Evolutionary conservation across 139 green algal species (phyloP).

Genomic region (Edaphochlamys debaryana): DNA sequence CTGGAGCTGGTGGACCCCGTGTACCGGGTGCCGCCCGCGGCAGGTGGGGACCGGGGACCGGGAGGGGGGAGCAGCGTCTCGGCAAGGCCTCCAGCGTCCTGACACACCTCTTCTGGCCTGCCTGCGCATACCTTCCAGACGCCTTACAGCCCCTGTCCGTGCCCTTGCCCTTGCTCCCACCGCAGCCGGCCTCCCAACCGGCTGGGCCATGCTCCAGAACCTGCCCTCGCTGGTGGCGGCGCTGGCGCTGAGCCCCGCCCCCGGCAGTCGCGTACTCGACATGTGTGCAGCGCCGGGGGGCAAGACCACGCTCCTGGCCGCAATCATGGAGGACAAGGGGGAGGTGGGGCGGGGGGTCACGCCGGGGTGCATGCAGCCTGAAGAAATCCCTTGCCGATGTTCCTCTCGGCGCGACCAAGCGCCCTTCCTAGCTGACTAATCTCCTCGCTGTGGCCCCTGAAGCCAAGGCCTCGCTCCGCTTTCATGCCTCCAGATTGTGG

Average conservation of each 20-base stretch:
- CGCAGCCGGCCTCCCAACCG: neutral
- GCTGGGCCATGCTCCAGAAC: constrained; percentile 79
- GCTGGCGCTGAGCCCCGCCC: constrained; percentile 66
- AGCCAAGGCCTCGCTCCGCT: too few relatives aligned
- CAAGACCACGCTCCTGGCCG: constrained; percentile 91
- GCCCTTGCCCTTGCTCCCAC: too few relatives aligned
- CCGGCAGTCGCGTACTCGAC: constrained; percentile 80
- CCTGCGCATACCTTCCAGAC: too few relatives aligned
- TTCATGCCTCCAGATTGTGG: constrained; percentile 66
- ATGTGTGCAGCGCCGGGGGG: constrained; percentile 95
- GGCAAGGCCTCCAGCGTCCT: too few relatives aligned
- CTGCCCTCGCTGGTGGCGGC: constrained; percentile 72
- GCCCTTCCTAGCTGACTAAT: too few relatives aligned
- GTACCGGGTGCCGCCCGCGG: constrained; percentile 45
- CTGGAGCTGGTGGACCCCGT: constrained; percentile 53
- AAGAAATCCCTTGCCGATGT: too few relatives aligned
- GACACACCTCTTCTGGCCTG: too few relatives aligned
- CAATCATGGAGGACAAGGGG: constrained; percentile 84
- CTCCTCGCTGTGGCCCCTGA: too few relatives aligned
- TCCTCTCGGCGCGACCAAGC: too few relatives aligned
- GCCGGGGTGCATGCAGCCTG: too few relatives aligned
- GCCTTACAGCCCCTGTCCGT: too few relatives aligned
- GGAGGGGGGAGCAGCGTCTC: neutral
- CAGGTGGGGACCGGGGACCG: neutral
- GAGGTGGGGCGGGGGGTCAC: constrained; percentile 11